A percentile compares a stretch with the other conserved stretches of the same genome.
Evolutionary conservation across 2,329 filamentous ascomycete genomes (phyloP).

Genomic region (Eurotiales sp.): DNA sequence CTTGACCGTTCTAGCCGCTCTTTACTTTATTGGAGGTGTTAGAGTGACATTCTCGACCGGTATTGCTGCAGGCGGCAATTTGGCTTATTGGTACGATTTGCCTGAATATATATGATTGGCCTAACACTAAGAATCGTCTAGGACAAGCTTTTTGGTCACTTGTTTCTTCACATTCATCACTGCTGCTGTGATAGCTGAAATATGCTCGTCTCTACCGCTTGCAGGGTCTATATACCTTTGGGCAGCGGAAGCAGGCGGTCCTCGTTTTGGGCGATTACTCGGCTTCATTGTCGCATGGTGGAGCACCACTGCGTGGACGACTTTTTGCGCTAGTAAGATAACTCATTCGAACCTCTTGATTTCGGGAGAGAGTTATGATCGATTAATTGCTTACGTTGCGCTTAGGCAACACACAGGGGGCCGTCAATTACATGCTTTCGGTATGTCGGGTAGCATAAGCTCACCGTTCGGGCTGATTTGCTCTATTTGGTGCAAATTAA

Average conservation of each 20-base stretch:
- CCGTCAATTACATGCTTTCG: conserved; percentile 52
- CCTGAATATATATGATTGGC: neutral
- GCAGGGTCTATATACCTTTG: conserved; percentile 59
- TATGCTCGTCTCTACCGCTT: conserved; percentile 57
- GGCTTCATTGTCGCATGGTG: conserved; percentile 62
- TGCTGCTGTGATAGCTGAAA: conserved; percentile 57
- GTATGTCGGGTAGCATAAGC: too few species aligned
- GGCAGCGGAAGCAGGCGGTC: conserved; percentile 58
- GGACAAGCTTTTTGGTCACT: conserved; percentile 58
- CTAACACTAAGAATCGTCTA: conserved; percentile 19
- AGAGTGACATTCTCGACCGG: conserved; percentile 59
- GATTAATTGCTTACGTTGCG: too few species aligned
- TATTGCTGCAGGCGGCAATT: conserved; percentile 58
- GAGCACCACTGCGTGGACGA: conserved; percentile 61
- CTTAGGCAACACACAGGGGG: conserved; percentile 47
- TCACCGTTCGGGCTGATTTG: too few species aligned
- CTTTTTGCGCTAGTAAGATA: conserved; percentile 51
- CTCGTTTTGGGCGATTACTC: conserved; percentile 51
- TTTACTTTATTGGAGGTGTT: conserved; percentile 59
- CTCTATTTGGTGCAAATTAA: too few species aligned
- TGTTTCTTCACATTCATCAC: conserved; percentile 60
- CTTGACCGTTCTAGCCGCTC: conserved; percentile 48
- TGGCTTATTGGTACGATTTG: conserved; percentile 58
- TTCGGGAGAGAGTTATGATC: too few species aligned
- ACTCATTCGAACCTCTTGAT: too few species aligned